Conservation (phyloP, 805 yeast species). For the Candida lessepsii region DNA sequence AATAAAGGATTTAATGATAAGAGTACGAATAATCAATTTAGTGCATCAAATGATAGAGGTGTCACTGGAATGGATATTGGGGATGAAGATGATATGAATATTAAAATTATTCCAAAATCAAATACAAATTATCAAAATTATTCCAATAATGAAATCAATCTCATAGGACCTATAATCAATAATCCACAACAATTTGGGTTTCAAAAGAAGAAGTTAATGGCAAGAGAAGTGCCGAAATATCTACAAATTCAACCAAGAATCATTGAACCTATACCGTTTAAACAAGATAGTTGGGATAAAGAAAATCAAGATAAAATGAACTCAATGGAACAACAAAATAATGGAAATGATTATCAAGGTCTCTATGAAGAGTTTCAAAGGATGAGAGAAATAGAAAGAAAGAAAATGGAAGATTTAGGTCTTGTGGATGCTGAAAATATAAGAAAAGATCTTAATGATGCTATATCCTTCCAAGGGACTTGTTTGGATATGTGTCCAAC, state of each 20-base stretch:
- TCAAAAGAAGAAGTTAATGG: conserved; percentile 15
- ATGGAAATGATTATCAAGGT: conserved; percentile 60
- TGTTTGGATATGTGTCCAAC: conserved; percentile 95
- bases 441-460: conserved; percentile 81
- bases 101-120: conserved; percentile 21
- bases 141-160: conserved; percentile 19
- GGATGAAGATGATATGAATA: conserved; percentile 5
- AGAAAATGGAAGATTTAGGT: conserved; percentile 74
- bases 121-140: conserved; percentile 20
- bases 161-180: conserved; percentile 30
- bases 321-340: conserved; percentile 43
- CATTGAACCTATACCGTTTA: conserved; percentile 31
- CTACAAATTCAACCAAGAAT: conserved; percentile 35
- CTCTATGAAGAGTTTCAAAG: conserved; percentile 72
- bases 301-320: conserved; percentile 66
- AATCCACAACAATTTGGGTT: conserved; percentile 33
- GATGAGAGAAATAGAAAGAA: conserved; percentile 73
- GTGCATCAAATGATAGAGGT: too few species aligned
- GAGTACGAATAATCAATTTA: too few species aligned
- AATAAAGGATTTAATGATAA: too few species aligned
- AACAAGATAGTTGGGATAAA: conserved; percentile 63
- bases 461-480: conserved; percentile 82
- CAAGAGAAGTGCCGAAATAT: conserved; percentile 37
- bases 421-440: conserved; percentile 85
- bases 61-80: not conserved